Evolutionary conservation across 208 protist species (phyloP), one percentile per base, ranked within the genome.

Genomic region (Ichthyophonus hoferi): DNA sequence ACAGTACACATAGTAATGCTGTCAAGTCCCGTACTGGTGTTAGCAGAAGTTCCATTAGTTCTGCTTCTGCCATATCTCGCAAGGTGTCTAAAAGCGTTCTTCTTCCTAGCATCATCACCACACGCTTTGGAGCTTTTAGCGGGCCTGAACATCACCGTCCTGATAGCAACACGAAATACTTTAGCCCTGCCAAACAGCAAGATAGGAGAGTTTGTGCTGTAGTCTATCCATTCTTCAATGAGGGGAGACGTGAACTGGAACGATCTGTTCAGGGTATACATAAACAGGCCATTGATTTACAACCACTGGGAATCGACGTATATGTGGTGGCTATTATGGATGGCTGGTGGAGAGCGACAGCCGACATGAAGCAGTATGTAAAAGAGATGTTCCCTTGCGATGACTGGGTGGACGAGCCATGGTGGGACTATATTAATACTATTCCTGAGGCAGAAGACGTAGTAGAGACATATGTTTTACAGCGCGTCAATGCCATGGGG

Each of bases 251-350:
- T 2, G 82, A 86, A 35, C 40, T 86, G n/a, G 37, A 43, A 37
- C 33, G 82, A 35, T 58, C 82, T n/a, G 17, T 86, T 1, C 1
- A 39, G 3, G 2, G 1, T 31, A 86, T 86, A 24, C 33, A 76
- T 31, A 39, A 86, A 76, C 82, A 86, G 40, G 82, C 33, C 42
- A 24, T 37, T 37, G 34, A 81, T 17, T 81, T 81, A 39, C 7
- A 12, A 39, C 33, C 42, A 35, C 14, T 67, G 1, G 58, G 33
- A 50, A 2, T 89, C 2, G 77, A 84, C 2, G 38, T 89, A n/a
- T 40, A 89, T 35, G 76, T 83, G 1, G 77, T 89, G 2, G 35
- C 42, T n/a, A 58, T 89, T 34, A 89, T 89, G 87, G 87, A 89
- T 35, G 87, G 87, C n/a, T 89, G 76, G n/a, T 40, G 40, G 31